phyloP scores from a whole-genome alignment of 2,329 filamentous ascomycete species.

The Cladobotryum protrusum region DNA sequence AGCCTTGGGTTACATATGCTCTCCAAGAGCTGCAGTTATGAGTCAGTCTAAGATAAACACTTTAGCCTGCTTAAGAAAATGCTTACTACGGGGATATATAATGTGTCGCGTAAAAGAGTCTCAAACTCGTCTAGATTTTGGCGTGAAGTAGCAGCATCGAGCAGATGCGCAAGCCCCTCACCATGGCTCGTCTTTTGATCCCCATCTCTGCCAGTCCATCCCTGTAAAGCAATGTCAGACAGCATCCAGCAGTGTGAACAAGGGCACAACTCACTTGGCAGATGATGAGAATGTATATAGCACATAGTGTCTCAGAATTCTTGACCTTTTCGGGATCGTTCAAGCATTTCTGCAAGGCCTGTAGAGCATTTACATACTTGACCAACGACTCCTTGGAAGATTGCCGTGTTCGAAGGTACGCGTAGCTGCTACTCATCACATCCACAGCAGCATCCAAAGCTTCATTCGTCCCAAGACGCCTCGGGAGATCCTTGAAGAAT shows the following conservation, averaged over 20 bases:
- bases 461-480: conserved; percentile 37
- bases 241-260: neutral
- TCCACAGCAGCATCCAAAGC: conserved; percentile 37
- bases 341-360: conserved; percentile 20
- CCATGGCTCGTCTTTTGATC: conserved; percentile 23
- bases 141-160: conserved; percentile 21
- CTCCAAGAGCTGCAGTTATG: conserved; percentile 23
- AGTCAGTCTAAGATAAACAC: neutral
- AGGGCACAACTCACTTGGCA: conserved; percentile 22
- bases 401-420: conserved; percentile 18
- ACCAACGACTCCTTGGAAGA: conserved; percentile 18
- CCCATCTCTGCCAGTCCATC: conserved; percentile 25
- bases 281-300: conserved; percentile 32
- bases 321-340: conserved; percentile 21
- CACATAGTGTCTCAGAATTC: conserved; percentile 29
- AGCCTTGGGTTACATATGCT: conserved; percentile 25
- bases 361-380: conserved; percentile 27
- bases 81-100: conserved; percentile 28
- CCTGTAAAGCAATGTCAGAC: conserved; percentile 12
- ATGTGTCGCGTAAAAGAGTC: conserved; percentile 22
- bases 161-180: conserved; percentile 26
- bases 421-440: conserved; percentile 22
- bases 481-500: conserved; percentile 40
- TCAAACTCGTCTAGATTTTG: conserved; percentile 23
- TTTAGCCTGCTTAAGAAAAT: no score